Percentiles rank a stretch among this genome's conserved stretches.
Conservation (phyloP, 1,284 basidiomycete species). For the Stereum hirsutum region DNA sequence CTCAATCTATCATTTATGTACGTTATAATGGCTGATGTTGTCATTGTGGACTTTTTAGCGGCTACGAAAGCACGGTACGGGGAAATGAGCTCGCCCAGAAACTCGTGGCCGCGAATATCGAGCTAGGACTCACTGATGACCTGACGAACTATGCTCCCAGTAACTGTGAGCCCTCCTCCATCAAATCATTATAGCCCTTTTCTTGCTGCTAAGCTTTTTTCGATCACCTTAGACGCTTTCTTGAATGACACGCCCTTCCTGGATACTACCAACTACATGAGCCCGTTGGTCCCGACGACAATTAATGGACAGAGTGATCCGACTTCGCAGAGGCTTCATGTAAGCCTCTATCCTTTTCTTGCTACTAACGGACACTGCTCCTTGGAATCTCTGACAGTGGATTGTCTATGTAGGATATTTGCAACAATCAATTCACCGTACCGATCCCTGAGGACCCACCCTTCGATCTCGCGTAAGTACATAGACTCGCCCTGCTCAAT, state of each 20-base stretch:
- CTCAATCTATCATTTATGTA: slow-evolving; percentile 12
- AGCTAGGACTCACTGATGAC: slow-evolving; percentile 19
- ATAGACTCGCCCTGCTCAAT: neutral
- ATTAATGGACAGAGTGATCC: slow-evolving; percentile 40
- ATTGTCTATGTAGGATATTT: neutral
- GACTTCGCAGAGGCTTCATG: slow-evolving; percentile 48
- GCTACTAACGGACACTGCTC: neutral
- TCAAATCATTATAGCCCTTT: too few relatives aligned
- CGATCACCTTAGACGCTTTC: slow-evolving; percentile 51
- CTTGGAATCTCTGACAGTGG: too few relatives aligned
- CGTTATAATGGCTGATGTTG: too few relatives aligned
- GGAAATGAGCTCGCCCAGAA: slow-evolving; percentile 48
- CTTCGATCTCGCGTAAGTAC: slow-evolving; percentile 8
- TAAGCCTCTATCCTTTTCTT: neutral
- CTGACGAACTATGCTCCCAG: slow-evolving; percentile 35
- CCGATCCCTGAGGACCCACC: slow-evolving; percentile 11
- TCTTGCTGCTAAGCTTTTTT: neutral
- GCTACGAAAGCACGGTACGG: slow-evolving; percentile 43
- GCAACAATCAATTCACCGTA: slow-evolving; percentile 18
- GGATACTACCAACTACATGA: slow-evolving; percentile 36
- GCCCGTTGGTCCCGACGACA: slow-evolving; percentile 31
- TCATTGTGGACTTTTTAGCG: slow-evolving; percentile 27
- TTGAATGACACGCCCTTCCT: slow-evolving; percentile 42
- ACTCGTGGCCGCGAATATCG: slow-evolving; percentile 42
- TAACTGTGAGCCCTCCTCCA: slow-evolving; percentile 30